These are phyloP conservation scores for Cordyceps javanica DNA, from an alignment of 2,329 filamentous ascomycete genomes.

Conservation along the genomic window DNA sequence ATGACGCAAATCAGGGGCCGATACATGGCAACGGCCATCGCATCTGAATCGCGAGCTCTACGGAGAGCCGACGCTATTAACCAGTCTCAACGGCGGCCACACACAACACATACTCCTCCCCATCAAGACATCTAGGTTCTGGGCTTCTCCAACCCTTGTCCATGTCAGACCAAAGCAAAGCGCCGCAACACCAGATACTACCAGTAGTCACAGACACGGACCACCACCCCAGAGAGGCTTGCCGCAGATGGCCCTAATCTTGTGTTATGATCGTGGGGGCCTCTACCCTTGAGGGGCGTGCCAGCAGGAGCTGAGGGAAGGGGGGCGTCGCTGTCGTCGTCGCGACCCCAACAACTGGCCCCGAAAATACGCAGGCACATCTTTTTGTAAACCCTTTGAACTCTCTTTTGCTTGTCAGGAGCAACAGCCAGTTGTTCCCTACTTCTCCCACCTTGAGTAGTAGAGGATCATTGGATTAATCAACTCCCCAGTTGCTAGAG, in stretches of 20 bases:
- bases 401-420: slow-evolving; percentile 14
- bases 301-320: neutral
- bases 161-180: neutral
- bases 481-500: no score
- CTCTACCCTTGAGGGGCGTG: neutral
- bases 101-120: neutral
- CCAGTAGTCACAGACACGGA: neutral
- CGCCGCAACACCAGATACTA: neutral
- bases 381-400: slow-evolving; percentile 10
- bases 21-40: no score
- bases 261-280: slow-evolving; percentile 3
- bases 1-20: no score
- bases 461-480: no score
- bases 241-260: neutral
- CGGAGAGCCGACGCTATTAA: no score
- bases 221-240: neutral
- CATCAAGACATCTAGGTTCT: neutral
- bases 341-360: neutral
- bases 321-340: neutral
- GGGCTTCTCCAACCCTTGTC: neutral
- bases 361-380: slow-evolving; percentile 5
- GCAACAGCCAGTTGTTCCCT: no score
- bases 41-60: no score
- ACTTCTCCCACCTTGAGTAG: no score
- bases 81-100: no score